Evolutionary conservation across 192 early-diverging fungal genomes (phyloP).

Genomic region (Podila clonocystis): DNA sequence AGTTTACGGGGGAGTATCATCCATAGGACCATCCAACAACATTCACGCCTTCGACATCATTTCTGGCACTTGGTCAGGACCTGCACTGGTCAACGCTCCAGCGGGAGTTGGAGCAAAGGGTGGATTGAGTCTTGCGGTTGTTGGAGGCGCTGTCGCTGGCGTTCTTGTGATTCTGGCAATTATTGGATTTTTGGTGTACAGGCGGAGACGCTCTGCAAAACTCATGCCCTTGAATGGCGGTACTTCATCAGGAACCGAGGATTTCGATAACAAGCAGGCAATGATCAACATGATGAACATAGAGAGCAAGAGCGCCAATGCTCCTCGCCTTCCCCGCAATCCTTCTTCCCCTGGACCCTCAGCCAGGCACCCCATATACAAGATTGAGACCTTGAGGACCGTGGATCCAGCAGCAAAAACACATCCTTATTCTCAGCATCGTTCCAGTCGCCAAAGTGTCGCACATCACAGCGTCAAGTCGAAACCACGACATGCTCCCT

Average conservation of each 20-base stretch:
- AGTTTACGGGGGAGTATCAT: slow-evolving; percentile 23
- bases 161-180: slow-evolving; percentile 8
- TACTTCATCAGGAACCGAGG: background rate
- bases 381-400: too few relatives aligned
- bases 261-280: slow-evolving; percentile 11
- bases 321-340: background rate
- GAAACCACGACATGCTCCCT: background rate
- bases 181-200: slow-evolving; percentile 2
- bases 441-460: too few relatives aligned
- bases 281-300: slow-evolving; percentile 14
- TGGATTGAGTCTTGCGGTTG: slow-evolving; percentile 5
- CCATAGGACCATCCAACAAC: slow-evolving; percentile 2
- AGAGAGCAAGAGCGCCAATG: slow-evolving; percentile 6
- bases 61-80: slow-evolving; percentile 40
- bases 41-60: slow-evolving; percentile 37
- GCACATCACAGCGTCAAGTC: background rate
- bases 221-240: background rate
- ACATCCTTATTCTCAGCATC: too few relatives aligned
- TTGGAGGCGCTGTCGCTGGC: slow-evolving; percentile 34
- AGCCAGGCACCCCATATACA: too few relatives aligned
- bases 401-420: too few relatives aligned
- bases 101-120: background rate
- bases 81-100: slow-evolving; percentile 18
- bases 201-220: slow-evolving; percentile 8
- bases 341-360: background rate